Evolutionary conservation across 1,284 basidiomycete genomes (phyloP).

Genomic region (Rhodotorula sp.): DNA sequence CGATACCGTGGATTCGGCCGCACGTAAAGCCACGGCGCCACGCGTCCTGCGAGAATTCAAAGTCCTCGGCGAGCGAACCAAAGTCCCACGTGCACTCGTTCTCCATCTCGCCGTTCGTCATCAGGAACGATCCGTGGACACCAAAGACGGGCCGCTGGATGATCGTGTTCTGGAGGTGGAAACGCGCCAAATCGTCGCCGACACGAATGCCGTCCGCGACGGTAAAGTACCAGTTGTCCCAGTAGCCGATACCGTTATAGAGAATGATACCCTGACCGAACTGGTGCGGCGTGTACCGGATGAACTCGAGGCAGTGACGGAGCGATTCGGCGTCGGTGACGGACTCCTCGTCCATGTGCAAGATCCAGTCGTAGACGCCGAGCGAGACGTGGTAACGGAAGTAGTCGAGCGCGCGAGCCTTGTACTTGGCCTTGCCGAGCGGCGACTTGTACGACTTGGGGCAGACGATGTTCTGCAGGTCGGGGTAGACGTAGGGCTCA

Average conservation of each 20-base stretch:
- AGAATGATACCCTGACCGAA: constrained; percentile 53
- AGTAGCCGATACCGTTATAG: constrained; percentile 51
- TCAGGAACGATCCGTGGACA: constrained; percentile 52
- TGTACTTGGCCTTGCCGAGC: constrained; percentile 52
- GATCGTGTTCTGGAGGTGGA: constrained; percentile 51
- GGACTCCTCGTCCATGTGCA: constrained; percentile 51
- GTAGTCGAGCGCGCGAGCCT: constrained; percentile 52
- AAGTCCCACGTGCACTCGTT: constrained; percentile 51
- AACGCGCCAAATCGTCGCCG: constrained; percentile 52
- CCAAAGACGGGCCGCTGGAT: constrained; percentile 52
- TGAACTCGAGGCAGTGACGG: constrained; percentile 51
- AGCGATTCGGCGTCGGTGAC: constrained; percentile 52
- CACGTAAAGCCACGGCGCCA: constrained; percentile 52
- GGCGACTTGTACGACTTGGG: constrained; percentile 52
- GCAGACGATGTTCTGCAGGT: constrained; percentile 52
- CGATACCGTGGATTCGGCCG: constrained; percentile 51
- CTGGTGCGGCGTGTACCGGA: constrained; percentile 51
- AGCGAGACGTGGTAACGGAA: constrained; percentile 51
- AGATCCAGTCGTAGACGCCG: constrained; percentile 52
- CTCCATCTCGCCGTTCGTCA: constrained; percentile 53
- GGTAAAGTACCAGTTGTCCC: constrained; percentile 53
- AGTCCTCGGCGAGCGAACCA: constrained; percentile 51
- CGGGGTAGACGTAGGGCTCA: constrained; percentile 52
- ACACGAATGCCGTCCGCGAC: constrained; percentile 53
- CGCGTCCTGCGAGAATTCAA: constrained; percentile 52